Base-by-base conservation (phyloP, 495 filamentous ascomycete genomes). In the Tuber calosporum region DNA sequence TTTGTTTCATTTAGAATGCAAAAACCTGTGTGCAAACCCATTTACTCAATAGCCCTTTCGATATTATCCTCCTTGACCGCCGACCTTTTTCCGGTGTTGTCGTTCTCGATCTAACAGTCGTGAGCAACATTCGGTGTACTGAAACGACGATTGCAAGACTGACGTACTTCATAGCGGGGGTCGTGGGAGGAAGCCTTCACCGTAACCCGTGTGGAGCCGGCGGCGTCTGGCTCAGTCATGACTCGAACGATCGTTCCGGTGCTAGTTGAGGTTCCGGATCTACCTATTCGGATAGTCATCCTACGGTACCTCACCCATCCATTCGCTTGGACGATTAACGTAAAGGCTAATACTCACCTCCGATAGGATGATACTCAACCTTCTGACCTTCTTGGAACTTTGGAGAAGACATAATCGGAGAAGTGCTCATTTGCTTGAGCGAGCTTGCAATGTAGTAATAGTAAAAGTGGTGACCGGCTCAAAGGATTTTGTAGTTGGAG, bases 291-390 rank as follows among this genome's bases (percentile, higher is more conserved):
- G 6, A 30, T 0, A 22, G 17, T 69, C 22, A 78, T 30, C 19
- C n/a, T 37, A n/a, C n/a, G n/a, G n/a, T n/a, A 37, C 37, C 66
- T 43, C 45, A 41, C 42, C 15, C 41, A 39, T 13, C 15, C 11
- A 19, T 66, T 36, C n/a, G 26, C n/a, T n/a, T 20, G n/a, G 5
- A 48, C 4, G 26, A 67, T 70, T 11, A 19, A 40, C 20, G 37
- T 20, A 37, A 71, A 34, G 9, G 7, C 15, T 13, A 40, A 26
- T 20, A 68, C 75, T 26, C 40, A 81, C 79, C 79, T 66, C 79
- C 79, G 39, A 81, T 81, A 11, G 79, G 79, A 13, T 80, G 76
- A 42, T 81, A 81, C 40, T 79, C 71, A 39, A 81, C 79, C n/a
- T 67, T 79, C 70, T 81, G 75, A 39, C 79, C 79, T 72, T 74